Conservation (phyloP, 352 stramenopile species). For the Paralagenidium karlingii region DNA sequence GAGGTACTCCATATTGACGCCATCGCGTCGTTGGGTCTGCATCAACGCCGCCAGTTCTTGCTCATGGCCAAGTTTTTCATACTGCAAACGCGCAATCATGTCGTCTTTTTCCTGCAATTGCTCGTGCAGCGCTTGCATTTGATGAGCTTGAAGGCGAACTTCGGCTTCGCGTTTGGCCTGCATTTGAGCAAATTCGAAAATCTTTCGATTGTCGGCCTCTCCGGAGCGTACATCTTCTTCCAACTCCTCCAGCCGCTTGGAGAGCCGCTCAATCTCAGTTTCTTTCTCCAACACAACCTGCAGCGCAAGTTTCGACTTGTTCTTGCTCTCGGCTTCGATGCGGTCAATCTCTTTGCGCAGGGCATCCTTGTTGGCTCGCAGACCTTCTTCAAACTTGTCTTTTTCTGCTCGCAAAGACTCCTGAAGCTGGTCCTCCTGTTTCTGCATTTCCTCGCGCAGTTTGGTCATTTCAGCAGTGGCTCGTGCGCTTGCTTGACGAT, state of each 20-base stretch:
- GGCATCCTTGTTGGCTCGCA: slow-evolving; percentile 26
- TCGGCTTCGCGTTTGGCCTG: slow-evolving; percentile 74
- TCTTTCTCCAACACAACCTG: slow-evolving; percentile 75
- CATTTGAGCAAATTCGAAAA: slow-evolving; percentile 77
- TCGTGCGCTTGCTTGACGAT: slow-evolving; percentile 1
- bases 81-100: slow-evolving; percentile 38
- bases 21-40: slow-evolving; percentile 69
- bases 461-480: slow-evolving; percentile 23
- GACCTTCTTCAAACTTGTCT: slow-evolving; percentile 8
- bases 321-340: slow-evolving; percentile 62
- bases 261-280: slow-evolving; percentile 43
- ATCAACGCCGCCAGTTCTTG: slow-evolving; percentile 62
- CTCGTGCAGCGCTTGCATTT: slow-evolving; percentile 34
- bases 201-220: slow-evolving; percentile 76
- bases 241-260: slow-evolving; percentile 38
- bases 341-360: slow-evolving; percentile 45
- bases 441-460: slow-evolving; percentile 22
- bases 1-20: slow-evolving; percentile 85
- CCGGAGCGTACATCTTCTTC: slow-evolving; percentile 79
- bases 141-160: slow-evolving; percentile 28
- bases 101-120: slow-evolving; percentile 25
- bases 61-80: slow-evolving; percentile 45
- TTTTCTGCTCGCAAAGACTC: slow-evolving; percentile 3
- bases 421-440: slow-evolving; percentile 14
- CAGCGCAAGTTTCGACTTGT: slow-evolving; percentile 78